These are phyloP conservation scores for Euphorbia schlechtendalii DNA, from an alignment of 441 rosid species.

Conservation along the genomic window DNA sequence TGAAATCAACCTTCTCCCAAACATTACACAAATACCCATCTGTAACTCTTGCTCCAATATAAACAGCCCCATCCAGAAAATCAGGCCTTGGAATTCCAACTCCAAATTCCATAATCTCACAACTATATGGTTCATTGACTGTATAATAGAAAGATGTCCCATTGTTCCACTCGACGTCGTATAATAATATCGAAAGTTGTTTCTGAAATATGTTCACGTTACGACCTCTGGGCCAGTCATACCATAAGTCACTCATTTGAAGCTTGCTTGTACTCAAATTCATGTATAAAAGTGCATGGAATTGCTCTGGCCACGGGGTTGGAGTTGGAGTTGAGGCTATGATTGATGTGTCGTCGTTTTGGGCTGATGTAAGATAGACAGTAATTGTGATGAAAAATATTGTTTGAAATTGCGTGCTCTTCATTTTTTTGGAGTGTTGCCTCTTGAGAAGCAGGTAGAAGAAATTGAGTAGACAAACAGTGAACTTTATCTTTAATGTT, in stretches of 20 bases:
- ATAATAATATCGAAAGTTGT: conserved; percentile 25
- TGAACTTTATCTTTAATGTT: too few species aligned
- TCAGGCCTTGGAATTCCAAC: conserved; percentile 44
- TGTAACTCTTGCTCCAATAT: conserved; percentile 27
- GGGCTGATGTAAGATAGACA: conserved; percentile 5
- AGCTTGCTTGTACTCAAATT: conserved; percentile 20
- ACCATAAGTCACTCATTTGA: conserved; percentile 34
- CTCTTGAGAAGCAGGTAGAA: too few species aligned
- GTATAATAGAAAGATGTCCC: conserved; percentile 38
- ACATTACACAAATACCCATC: conserved; percentile 41
- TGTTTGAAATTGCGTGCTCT: conserved; percentile 3
- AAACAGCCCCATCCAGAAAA: conserved; percentile 38
- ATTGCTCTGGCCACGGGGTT: conserved; percentile 39
- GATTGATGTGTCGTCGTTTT: not conserved
- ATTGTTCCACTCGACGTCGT: conserved; percentile 38
- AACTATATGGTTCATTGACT: conserved; percentile 10
- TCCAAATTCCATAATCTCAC: conserved; percentile 21
- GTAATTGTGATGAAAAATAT: not conserved
- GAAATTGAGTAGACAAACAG: too few species aligned
- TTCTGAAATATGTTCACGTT: conserved; percentile 33
- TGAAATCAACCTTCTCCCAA: conserved; percentile 44
- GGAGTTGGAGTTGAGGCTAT: conserved; percentile 17
- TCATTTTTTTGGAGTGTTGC: not conserved
- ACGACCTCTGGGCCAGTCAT: conserved; percentile 39
- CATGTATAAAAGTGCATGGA: conserved; percentile 37